phyloP scores from a whole-genome alignment of 1,284 basidiomycete genomes.

The Apiotrichum porosum region DNA sequence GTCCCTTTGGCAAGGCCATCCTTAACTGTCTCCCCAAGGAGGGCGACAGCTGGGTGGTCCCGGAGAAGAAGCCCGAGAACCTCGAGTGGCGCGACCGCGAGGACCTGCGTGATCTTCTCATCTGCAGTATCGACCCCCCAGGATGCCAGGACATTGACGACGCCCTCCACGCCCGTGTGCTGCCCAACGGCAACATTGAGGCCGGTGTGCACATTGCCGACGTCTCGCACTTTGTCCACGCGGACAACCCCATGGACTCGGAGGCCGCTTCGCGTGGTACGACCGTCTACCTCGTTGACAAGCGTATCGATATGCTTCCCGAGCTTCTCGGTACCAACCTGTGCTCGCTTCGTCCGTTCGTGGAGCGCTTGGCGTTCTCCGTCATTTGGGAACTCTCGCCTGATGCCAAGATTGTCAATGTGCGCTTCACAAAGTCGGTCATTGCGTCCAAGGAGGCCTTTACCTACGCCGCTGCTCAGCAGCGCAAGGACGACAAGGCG shows the following conservation, averaged over 20 bases:
- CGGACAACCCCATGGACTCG: constrained; percentile 93
- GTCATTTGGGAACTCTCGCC: constrained; percentile 90
- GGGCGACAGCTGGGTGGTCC: constrained; percentile 91
- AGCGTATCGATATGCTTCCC: constrained; percentile 98
- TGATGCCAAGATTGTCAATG: constrained; percentile 82
- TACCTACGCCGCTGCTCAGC: constrained; percentile 94
- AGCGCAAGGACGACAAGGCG: constrained; percentile 84
- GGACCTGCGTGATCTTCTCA: constrained; percentile 78
- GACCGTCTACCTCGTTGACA: constrained; percentile 97
- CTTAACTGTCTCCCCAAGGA: constrained; percentile 84
- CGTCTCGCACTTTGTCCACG: constrained; percentile 91
- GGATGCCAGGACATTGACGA: constrained; percentile 99
- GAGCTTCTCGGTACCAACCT: constrained; percentile 90
- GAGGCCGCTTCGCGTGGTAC: constrained; percentile 95
- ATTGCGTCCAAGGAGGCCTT: constrained; percentile 96
- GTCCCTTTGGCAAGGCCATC: constrained; percentile 93
- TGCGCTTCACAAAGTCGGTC: constrained; percentile 91
- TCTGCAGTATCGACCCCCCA: constrained; percentile 98
- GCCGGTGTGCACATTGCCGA: constrained; percentile 99
- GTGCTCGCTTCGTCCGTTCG: constrained; percentile 86
- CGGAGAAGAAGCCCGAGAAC: constrained; percentile 59
- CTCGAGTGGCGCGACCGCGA: constrained; percentile 78
- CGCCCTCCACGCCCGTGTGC: constrained; percentile 82
- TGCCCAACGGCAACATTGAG: constrained; percentile 94
- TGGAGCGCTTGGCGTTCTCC: constrained; percentile 93